Conservation (phyloP, 2,329 filamentous ascomycete genomes). For the Fusarium albidum region DNA sequence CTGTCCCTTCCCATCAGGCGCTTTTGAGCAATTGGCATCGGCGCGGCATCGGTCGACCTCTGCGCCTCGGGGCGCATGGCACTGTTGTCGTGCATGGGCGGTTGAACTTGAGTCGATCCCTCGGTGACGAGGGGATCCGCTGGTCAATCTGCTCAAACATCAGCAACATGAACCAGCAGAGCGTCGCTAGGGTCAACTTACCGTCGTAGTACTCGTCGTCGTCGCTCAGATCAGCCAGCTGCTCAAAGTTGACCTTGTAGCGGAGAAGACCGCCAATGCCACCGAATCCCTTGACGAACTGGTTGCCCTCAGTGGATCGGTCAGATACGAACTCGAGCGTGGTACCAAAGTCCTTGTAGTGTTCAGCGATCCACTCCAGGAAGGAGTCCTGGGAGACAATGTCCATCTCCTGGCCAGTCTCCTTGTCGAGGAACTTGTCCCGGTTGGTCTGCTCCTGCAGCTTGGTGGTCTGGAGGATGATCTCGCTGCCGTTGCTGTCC, state of each 20-base stretch:
- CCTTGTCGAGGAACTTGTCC: conserved; percentile 91
- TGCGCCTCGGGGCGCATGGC: conserved; percentile 51
- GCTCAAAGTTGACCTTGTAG: conserved; percentile 99
- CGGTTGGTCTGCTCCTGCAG: conserved; percentile 74
- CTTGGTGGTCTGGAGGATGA: conserved; percentile 89
- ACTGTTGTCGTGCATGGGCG: conserved; percentile 54
- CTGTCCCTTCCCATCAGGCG: conserved; percentile 57
- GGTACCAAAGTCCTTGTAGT: conserved; percentile 98
- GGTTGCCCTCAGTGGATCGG: conserved; percentile 96
- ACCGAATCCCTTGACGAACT: conserved; percentile 99
- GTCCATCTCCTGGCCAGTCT: conserved; percentile 97
- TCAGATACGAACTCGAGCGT: conserved; percentile 97
- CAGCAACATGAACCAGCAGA: conserved; percentile 4
- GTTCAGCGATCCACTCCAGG: conserved; percentile 99
- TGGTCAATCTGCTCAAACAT: conserved; percentile 75
- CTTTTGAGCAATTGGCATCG: conserved; percentile 55
- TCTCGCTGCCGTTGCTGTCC: conserved; percentile 74
- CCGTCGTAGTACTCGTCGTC: conserved; percentile 93
- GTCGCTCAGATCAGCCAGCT: conserved; percentile 91
- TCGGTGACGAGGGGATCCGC: conserved; percentile 86
- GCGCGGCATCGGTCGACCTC: conserved; percentile 55
- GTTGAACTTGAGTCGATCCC: conserved; percentile 75
- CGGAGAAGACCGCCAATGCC: conserved; percentile 96
- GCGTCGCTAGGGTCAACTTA: conserved; percentile 38
- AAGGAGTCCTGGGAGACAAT: conserved; percentile 86